Base-by-base conservation (phyloP, 1,139 yeast genomes). In the Torulaspora pretoriensis region DNA sequence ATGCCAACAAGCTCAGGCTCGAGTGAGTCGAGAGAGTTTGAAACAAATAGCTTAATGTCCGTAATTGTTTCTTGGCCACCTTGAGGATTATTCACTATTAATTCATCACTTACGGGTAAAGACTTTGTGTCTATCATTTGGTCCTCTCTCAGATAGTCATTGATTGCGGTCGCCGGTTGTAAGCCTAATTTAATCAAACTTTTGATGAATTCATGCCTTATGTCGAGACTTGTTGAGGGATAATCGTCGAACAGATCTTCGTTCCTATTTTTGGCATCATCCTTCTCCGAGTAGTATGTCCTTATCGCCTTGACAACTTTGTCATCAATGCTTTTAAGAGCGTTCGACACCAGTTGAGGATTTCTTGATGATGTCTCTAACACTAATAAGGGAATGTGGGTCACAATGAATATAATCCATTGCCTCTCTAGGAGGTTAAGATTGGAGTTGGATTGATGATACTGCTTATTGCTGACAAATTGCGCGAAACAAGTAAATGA, bases 131-230 rank as follows among this genome's bases (percentile, higher is more conserved):
- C 73, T 7, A 67, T 58, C 37, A 60, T 55, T 17, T 67, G 72
- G 46, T 71, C 78, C 54, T 62, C 75, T 45, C 70, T 74, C 40
- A 79, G 68, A 26, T 77, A 69, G 30, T 70, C 68, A 42, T 70
- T 73, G 47, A 76, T 71, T 8, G 75, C 60, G 12, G 68, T 66
- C 1, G 69, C 65, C 2, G 71, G 70, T 17, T 73, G 65, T 13
- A 76, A 53, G 2, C 67, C 66, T 28, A 74, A 51, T 25, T 75
- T 70, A 14, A 78, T 68, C 49, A 83, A 72, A 12, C 77, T 70
- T 52, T 75, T 77, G 16, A 81, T 60, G 46, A 83, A 79, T 14
- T 72, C 76, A 50, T 77, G 81, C 40, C 83, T 71, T 2, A 80
- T 68, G 54, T 77, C 82, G 19, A 68, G 59, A 27, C 71, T 67